Evolutionary conservation across 108 stramenopile species (phyloP).

Genomic region (Discostella pseudostelligera): DNA sequence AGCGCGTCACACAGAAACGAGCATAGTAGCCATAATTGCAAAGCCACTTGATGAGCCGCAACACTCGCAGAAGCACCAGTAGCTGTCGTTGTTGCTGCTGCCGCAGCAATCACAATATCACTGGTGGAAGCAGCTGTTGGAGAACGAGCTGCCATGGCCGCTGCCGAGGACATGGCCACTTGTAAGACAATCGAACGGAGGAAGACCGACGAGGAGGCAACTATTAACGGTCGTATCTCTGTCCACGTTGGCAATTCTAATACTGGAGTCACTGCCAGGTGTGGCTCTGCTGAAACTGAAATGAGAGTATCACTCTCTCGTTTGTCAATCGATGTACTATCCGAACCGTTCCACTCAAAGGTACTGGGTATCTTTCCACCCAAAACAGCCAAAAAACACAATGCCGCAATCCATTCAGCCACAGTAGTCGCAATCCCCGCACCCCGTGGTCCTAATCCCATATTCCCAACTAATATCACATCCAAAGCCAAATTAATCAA

Average conservation of each 20-base stretch:
- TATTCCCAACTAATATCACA: constrained; percentile 56
- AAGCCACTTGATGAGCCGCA: constrained; percentile 83
- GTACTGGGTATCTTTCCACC: constrained; percentile 65
- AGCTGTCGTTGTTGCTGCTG: background rate
- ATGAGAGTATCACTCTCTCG: constrained; percentile 7
- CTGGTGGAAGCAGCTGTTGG: constrained; percentile 34
- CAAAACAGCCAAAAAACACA: constrained; percentile 68
- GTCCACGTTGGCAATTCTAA: constrained; percentile 71
- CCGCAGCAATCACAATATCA: constrained; percentile 19
- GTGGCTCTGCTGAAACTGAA: no score
- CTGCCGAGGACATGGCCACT: constrained; percentile 67
- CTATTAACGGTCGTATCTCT: constrained; percentile 65
- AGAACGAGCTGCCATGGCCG: constrained; percentile 74
- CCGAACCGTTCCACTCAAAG: constrained; percentile 15
- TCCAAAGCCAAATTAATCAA: constrained; percentile 72
- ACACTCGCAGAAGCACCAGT: constrained; percentile 65
- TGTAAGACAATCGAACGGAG: constrained; percentile 70
- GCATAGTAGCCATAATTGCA: constrained; percentile 84
- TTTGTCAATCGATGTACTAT: constrained; percentile 10
- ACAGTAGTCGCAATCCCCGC: constrained; percentile 86
- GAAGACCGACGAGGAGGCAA: constrained; percentile 81
- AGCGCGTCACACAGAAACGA: constrained; percentile 81
- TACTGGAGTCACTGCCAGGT: constrained; percentile 47
- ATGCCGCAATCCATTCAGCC: constrained; percentile 81
- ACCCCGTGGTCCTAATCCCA: constrained; percentile 70